Percentiles rank a stretch among this genome's conserved stretches.
phyloP scores from a whole-genome alignment of 352 stramenopile genomes.

The Aphanomyces stellatus region DNA sequence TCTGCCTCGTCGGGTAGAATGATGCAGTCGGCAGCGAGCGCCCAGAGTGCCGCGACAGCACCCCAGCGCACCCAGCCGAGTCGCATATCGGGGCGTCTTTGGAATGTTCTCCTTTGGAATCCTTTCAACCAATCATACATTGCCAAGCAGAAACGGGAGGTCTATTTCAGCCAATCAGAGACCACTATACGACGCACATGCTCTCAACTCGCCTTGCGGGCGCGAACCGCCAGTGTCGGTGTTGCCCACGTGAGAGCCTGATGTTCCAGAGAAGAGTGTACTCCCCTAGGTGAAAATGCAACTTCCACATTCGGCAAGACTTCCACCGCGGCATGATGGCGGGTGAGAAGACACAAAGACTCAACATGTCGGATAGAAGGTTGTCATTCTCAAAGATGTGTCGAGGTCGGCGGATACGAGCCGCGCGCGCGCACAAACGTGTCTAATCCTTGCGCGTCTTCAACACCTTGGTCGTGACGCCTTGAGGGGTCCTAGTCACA shows the following conservation, averaged over 20 bases:
- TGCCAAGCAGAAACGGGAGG: too few species aligned
- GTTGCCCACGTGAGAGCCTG: too few species aligned
- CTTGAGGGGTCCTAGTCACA: constrained; percentile 43
- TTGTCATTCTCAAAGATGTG: too few species aligned
- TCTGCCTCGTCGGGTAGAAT: not conserved
- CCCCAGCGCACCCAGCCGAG: not conserved
- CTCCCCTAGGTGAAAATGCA: too few species aligned
- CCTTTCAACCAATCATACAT: not conserved
- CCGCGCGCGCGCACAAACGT: not conserved
- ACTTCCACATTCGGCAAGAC: too few species aligned
- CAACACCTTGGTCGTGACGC: constrained; percentile 75
- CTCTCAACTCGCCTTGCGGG: too few species aligned
- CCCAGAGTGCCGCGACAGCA: not conserved
- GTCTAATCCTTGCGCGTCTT: constrained; percentile 71
- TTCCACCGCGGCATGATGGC: too few species aligned
- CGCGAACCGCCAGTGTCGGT: too few species aligned
- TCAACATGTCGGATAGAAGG: too few species aligned
- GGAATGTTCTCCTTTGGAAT: not conserved
- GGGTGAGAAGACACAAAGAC: too few species aligned
- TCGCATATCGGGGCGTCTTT: not conserved
- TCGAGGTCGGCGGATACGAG: too few species aligned
- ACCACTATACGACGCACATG: not conserved
- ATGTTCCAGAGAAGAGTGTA: too few species aligned
- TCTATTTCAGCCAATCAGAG: not conserved
- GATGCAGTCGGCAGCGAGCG: not conserved